Conservation (phyloP, 768 basidiomycete genomes). For the Cystofilobasidium bisporidii region DNA sequence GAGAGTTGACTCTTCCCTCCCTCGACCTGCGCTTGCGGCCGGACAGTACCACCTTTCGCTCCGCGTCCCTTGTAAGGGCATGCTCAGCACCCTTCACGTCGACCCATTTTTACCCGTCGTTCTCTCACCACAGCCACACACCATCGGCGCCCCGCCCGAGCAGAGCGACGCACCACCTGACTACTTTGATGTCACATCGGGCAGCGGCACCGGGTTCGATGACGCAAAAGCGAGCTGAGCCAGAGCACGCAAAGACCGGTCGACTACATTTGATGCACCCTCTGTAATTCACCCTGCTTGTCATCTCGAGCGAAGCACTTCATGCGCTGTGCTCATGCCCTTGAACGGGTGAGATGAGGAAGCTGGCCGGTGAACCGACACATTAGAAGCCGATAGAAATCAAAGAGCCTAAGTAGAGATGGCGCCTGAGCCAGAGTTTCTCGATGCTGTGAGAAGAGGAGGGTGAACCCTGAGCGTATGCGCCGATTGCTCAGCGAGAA, state of each 20-base stretch:
- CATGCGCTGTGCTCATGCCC: too few relatives aligned
- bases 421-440: background rate
- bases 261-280: too few relatives aligned
- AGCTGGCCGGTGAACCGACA: background rate
- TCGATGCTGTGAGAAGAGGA: too few relatives aligned
- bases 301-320: too few relatives aligned
- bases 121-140: background rate
- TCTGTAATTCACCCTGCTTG: too few relatives aligned
- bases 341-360: conserved; percentile 2
- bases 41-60: background rate
- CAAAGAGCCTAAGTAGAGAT: background rate
- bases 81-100: background rate
- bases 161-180: background rate
- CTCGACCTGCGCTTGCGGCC: too few relatives aligned
- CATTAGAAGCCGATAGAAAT: background rate
- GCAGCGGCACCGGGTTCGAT: background rate
- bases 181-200: background rate
- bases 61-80: background rate
- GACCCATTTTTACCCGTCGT: background rate
- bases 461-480: too few relatives aligned
- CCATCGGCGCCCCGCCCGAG: background rate
- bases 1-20: background rate
- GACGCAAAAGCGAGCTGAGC: background rate
- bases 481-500: too few relatives aligned
- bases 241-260: too few relatives aligned